Base-by-base conservation (phyloP, 1,284 basidiomycete genomes). In the Phaffia rhodozyma region DNA sequence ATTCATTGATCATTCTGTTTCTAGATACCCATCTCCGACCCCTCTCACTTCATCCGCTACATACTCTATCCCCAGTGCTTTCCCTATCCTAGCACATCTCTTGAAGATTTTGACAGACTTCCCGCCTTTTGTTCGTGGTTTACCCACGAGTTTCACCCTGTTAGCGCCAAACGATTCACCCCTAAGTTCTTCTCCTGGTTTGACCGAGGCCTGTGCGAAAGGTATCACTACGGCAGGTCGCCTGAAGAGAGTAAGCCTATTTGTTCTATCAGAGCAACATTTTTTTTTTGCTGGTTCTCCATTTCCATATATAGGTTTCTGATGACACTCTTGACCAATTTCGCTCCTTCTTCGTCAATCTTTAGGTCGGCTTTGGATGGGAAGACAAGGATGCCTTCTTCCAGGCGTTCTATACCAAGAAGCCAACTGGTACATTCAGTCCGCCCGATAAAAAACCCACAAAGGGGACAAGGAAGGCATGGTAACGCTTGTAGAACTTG, bases 311-410 rank as follows among this genome's bases (percentile, higher is more conserved):
- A 34, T 34, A 9, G 4, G 32, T 34, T 9, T 34, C 32, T n/a
- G n/a, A n/a, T n/a, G n/a, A 34, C 32, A 5, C 32, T 34, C 32
- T 34, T 34, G 32, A 9, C 32, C 9, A 9, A 34, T 43, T 16
- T 43, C 13, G 13, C 38, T 43, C 13, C 38, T 43, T 16, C 16
- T 43, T 11, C 2, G 7, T 11, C 13, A 43, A 59, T 21, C n/a
- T 50, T 51, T 4, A 18, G 23, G 57, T 55, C 20, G 59, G 47
- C 1, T 65, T 65, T 47, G 63, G 58, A 9, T 62, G 61, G 61
- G 61, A 56, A 48, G 63, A 65, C 58, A 65, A 65, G 32, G 38
- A 57, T 34, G 63, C 63, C 3, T 65, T 65, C 25, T 61, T 65
- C 16, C 58, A 57, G 20, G 63, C 52, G 18, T 49, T 53, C 32